Evolutionary conservation across 768 basidiomycete species (phyloP).

Genomic region (Tulasnella sp.): DNA sequence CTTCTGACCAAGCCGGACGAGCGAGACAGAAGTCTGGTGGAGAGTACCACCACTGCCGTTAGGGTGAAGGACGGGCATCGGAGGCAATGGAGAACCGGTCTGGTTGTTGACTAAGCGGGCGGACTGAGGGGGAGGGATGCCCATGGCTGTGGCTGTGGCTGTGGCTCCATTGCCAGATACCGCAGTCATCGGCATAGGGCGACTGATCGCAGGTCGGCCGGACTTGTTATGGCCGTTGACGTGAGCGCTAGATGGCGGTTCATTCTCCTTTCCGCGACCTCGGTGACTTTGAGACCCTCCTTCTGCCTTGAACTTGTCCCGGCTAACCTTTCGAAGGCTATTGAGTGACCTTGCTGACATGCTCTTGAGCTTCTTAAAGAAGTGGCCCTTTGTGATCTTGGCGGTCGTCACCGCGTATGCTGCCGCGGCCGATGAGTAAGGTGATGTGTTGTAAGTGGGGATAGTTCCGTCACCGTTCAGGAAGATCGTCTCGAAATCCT

Average conservation of each 20-base stretch:
- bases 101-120: background rate
- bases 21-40: background rate
- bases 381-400: background rate
- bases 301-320: too few relatives aligned
- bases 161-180: background rate
- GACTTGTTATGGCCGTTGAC: background rate
- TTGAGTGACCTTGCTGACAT: background rate
- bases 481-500: constrained; percentile 2
- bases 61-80: background rate
- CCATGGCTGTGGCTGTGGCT: background rate
- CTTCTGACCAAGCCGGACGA: background rate
- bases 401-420: background rate
- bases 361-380: constrained; percentile 8
- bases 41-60: background rate
- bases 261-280: background rate
- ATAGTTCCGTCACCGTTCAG: background rate
- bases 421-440: too few relatives aligned
- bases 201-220: background rate
- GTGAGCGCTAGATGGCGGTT: background rate
- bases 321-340: background rate
- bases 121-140: background rate
- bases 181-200: constrained; percentile 2
- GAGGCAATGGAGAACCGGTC: background rate
- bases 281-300: background rate
- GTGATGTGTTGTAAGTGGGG: too few relatives aligned